Base-by-base conservation (phyloP, 2,329 filamentous ascomycete genomes). In the Neofusicoccum kwambonambiense region DNA sequence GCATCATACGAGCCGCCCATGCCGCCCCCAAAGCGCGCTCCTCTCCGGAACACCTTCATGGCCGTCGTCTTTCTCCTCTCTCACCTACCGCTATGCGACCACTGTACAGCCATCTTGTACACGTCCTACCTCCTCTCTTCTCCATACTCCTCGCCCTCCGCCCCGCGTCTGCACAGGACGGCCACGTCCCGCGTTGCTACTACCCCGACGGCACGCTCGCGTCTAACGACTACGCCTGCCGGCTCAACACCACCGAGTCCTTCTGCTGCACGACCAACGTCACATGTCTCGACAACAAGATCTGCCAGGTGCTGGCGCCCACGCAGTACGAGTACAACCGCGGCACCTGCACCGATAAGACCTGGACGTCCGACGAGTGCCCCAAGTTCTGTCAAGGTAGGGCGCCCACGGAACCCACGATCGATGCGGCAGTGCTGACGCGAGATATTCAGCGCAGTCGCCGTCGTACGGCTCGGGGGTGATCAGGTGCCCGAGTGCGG, bases 281-380 rank as follows among this genome's bases (percentile, higher is more conserved):
- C 49, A 57, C 8, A 13, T 64, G 62, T 41, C 41, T 64, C 15
- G 41, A 64, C 31, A 64, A 64, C 50, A 64, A 64, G 19, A 49
- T 64, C n/a, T 64, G 50, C 62, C 50, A 47, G 12, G 39, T 44
- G 12, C 34, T 56, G 9, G 19, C 35, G 13, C 50, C 51, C 8
- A 54, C 50, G 17, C 37, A 57, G n/a, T 64, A 64, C 34, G 22
- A 39, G 4, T 64, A 27, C 62, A 64, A 64, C 17, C 62, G 50
- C n/a, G 62, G 50, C 4, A 64, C 62, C 27, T 64, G 62, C 12
- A 64, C 50, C 3, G 62, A 57, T n/a, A 64, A 64, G 62, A 64
- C 62, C 3, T 64, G 50, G 62, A 47, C 49, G 11, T 57, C 62
- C 13, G 17, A 35, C 17, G 62, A 34, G 50, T 64, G 62, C 39